Evolutionary conservation across 805 yeast species (phyloP), one percentile per base, ranked within the genome.

Genomic region (Metschnikowia sp.): DNA sequence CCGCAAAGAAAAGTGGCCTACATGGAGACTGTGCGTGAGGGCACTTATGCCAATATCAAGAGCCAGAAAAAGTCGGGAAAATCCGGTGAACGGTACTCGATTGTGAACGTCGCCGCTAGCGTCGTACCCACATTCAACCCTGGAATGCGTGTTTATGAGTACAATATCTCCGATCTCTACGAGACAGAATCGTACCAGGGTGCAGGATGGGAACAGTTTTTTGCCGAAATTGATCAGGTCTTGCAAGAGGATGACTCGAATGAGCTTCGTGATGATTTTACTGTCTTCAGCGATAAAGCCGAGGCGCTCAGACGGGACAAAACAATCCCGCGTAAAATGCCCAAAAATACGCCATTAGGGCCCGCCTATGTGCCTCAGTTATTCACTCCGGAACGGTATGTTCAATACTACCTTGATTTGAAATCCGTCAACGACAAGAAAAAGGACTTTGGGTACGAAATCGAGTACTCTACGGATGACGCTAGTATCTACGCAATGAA

Each of bases 91-190:
- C 68, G 90, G 37, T 88, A 86, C 60, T 73, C 89, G 0, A 70
- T 88, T 43, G 82, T 85, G 0, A 86, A 82, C 58, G 79, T 88
- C 12, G 75, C 83, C 2, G 82, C 90, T 1, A 84, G 91, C 46
- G 81, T 88, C 11, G 79, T 89, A 11, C 96, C 96, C 3, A 88
- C 95, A 0, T 89, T 83, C 66, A 87, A 86, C 54, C 90, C 96
- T 5, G 88, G 90, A 5, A 60, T 88, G 51, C 73, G 96, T 53
- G 82, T 88, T 2, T 88, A 95, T 94, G 96, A 88, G 62, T 88
- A 88, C 63, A 88, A 88, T 59, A 77, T 79, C 33, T 77, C 88
- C 0, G 84, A 74, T 1, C 60, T 86, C 39, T 68, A 62, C n/a
- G 55, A 52, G 15, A 47, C 53, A 13, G 55, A 54, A 36, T 47